phyloP scores from a whole-genome alignment of 495 filamentous ascomycete genomes.

The Penicillium turbatum region DNA sequence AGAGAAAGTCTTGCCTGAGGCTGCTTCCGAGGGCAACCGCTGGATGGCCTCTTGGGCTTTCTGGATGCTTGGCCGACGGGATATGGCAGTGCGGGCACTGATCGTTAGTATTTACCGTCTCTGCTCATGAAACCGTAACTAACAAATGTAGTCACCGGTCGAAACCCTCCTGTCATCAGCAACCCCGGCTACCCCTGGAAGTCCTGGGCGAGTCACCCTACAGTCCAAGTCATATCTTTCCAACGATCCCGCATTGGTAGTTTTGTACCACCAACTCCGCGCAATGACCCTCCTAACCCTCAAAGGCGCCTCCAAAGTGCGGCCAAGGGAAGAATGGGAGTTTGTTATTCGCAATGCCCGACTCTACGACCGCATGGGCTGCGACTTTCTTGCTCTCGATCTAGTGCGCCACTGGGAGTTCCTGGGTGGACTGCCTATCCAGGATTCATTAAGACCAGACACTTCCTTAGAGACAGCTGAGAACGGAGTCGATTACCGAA shows the following conservation, averaged over 20 bases:
- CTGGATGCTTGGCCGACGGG: slow-evolving; percentile 80
- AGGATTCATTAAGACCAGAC: slow-evolving; percentile 19
- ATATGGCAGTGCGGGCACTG: slow-evolving; percentile 82
- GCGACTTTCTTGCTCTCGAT: slow-evolving; percentile 87
- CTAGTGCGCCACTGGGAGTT: slow-evolving; percentile 84
- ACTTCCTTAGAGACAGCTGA: slow-evolving; percentile 29
- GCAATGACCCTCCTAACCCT: slow-evolving; percentile 83
- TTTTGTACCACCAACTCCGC: slow-evolving; percentile 82
- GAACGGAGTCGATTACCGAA: slow-evolving; percentile 56
- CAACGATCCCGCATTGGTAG: slow-evolving; percentile 82
- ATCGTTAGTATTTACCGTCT: slow-evolving; percentile 41
- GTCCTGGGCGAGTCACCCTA: slow-evolving; percentile 45
- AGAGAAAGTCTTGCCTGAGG: slow-evolving; percentile 74
- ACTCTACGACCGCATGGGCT: slow-evolving; percentile 92
- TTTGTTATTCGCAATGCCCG: slow-evolving; percentile 87
- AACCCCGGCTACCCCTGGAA: slow-evolving; percentile 44
- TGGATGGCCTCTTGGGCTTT: slow-evolving; percentile 97
- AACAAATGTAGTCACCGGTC: slow-evolving; percentile 61
- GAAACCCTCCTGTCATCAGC: slow-evolving; percentile 56
- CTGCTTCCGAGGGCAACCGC: slow-evolving; percentile 75
- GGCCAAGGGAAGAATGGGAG: slow-evolving; percentile 74
- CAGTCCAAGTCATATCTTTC: slow-evolving; percentile 75
- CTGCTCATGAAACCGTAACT: neutral
- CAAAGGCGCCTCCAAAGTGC: slow-evolving; percentile 77
- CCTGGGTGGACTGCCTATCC: slow-evolving; percentile 43